Evolutionary conservation across 1,139 yeast species (phyloP).

Genomic region (Blastobotrys serpentis): DNA sequence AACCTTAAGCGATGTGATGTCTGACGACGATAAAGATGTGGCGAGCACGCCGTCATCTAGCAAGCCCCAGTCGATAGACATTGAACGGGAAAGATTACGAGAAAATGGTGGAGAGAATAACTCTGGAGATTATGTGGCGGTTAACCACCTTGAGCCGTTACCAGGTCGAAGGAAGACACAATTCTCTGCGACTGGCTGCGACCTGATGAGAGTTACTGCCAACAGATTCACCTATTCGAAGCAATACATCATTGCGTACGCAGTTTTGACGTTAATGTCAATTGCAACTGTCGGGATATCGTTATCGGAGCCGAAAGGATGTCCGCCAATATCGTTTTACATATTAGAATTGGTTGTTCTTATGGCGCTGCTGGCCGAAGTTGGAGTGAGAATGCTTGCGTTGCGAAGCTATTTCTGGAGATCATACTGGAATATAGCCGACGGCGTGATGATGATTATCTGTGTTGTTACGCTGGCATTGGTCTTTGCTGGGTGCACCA

Average conservation of each 20-base stretch:
- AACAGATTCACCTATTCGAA: constrained; percentile 25
- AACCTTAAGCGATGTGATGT: constrained; percentile 7
- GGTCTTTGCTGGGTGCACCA: constrained; percentile 25
- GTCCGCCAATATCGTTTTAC: constrained; percentile 23
- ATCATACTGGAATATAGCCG: constrained; percentile 24
- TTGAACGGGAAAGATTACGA: too few species aligned
- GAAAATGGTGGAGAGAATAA: neutral
- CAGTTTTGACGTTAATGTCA: constrained; percentile 21
- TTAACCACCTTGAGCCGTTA: neutral
- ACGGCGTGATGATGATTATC: constrained; percentile 21
- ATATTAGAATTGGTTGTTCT: constrained; percentile 22
- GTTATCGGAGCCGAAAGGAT: constrained; percentile 23
- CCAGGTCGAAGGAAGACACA: constrained; percentile 16
- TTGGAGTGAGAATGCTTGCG: constrained; percentile 21
- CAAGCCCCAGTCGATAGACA: neutral
- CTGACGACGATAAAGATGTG: constrained; percentile 9
- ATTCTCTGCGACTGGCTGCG: constrained; percentile 21
- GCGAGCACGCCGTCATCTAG: constrained; percentile 5
- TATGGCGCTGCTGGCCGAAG: constrained; percentile 23
- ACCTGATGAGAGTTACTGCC: constrained; percentile 22
- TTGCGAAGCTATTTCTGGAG: constrained; percentile 23
- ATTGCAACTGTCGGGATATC: constrained; percentile 23
- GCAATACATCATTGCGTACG: constrained; percentile 23
- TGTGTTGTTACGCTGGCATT: constrained; percentile 23
- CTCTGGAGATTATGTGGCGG: neutral